phyloP scores from a whole-genome alignment of 225 moss, liverwort and hornwort genomes.

The Rhytidiadelphus loreus region DNA sequence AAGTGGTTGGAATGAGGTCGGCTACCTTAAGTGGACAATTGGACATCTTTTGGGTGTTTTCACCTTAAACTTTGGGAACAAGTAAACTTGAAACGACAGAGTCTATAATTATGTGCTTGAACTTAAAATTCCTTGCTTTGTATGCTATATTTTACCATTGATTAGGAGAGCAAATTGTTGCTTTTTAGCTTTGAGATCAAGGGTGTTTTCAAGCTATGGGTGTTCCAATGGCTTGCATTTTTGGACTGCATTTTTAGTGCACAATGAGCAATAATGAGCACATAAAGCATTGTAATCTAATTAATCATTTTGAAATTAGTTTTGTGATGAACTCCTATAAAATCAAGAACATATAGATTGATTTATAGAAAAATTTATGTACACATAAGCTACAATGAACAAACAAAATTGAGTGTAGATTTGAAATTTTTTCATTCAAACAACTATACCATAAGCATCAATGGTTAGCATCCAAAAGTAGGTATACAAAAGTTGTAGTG shows the following conservation, averaged over 20 bases:
- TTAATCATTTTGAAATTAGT: background rate
- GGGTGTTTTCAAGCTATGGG: fast-evolving
- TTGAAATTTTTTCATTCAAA: no score
- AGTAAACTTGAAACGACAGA: background rate
- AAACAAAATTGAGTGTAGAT: no score
- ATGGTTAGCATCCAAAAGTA: no score
- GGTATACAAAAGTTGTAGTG: no score
- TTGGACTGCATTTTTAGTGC: background rate
- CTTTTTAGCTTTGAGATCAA: background rate
- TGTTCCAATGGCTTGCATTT: background rate
- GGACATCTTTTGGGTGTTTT: no score
- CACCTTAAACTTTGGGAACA: fast-evolving
- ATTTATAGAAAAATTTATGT: background rate
- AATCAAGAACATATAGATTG: background rate
- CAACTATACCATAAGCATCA: no score
- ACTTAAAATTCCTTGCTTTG: background rate
- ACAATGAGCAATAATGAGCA: background rate
- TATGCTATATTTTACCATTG: background rate
- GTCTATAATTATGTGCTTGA: background rate
- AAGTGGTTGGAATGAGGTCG: no score
- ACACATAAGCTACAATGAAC: background rate
- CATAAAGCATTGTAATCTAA: background rate
- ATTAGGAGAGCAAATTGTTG: background rate
- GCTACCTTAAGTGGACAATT: no score
- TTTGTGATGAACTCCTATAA: background rate